Evolutionary conservation across 2,329 filamentous ascomycete species (phyloP), one percentile per base, ranked within the genome.

Genomic region (Capronia americana): DNA sequence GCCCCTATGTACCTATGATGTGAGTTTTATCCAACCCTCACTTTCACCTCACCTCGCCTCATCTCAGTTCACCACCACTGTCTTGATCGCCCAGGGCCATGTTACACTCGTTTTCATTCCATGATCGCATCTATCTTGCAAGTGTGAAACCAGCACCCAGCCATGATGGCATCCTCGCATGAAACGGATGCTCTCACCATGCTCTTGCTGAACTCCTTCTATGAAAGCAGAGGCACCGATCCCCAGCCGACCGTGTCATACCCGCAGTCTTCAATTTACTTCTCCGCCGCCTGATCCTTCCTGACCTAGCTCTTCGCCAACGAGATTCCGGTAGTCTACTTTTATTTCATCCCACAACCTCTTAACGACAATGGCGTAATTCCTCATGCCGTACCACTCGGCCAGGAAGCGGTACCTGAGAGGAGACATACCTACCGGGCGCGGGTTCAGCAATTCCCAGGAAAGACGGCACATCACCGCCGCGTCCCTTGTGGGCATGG

Each of bases 11-110:
- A n/a, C n/a, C n/a, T 44, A 3, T 20, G 12, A 20, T 4, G 17
- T 10, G n/a, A 12, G 48, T 51, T 51, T 51, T 23, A 51, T 4
- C 14, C 11, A 26, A 26, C 23, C 17, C 26, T 51, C 20, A 51
- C 48, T 51, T 51, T 26, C 10, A 51, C 48, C 23, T 51, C 48
- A 51, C 17, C 20, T 51, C 48, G 26, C 17, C 20, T 51, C 48
- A 51, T 26, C 10, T 26, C 23, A 12, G 6, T 6, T 44, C 38
- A 7, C 38, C 23, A 10, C 8, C 11, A 26, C 23, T 8, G 4
- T 7, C 17, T 44, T 6, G 17, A n/a, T n/a, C 17, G 38, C 20
- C 1, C 14, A 41, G 2, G 17, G 14, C 38, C 38, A 7, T 44
- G 38, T 44, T 44, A 2, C 4, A 7, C 7, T 44, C 17, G 2